A percentile compares a stretch with the other conserved stretches of the same genome.
These are phyloP conservation scores for Debaryomyces tyrocola DNA, from an alignment of 805 yeast genomes.

Conservation along the genomic window DNA sequence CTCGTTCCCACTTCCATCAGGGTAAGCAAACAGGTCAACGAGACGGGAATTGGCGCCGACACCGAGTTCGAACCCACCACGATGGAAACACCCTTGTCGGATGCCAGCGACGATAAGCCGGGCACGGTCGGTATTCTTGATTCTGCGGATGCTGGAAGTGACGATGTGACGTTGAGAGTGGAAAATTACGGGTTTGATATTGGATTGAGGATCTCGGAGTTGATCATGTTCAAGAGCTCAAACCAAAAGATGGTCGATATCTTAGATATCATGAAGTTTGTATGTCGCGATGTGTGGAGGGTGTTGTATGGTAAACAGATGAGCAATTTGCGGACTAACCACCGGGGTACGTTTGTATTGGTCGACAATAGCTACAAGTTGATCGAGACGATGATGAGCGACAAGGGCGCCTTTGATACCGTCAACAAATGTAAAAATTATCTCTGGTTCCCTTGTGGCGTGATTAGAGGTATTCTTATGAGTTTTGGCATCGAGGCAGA, in stretches of 20 bases:
- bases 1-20: slow-evolving; percentile 70
- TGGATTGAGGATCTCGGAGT: slow-evolving; percentile 58
- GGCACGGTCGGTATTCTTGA: slow-evolving; percentile 46
- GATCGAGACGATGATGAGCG: slow-evolving; percentile 50
- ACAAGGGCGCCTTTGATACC: slow-evolving; percentile 45
- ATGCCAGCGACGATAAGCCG: slow-evolving; percentile 32
- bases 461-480: slow-evolving; percentile 69
- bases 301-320: slow-evolving; percentile 78
- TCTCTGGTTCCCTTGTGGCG: slow-evolving; percentile 73
- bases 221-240: slow-evolving; percentile 40
- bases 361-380: slow-evolving; percentile 65
- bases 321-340: slow-evolving; percentile 90
- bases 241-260: slow-evolving; percentile 55
- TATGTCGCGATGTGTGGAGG: slow-evolving; percentile 92
- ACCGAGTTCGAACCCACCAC: slow-evolving; percentile 2
- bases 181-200: slow-evolving; percentile 71
- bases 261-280: slow-evolving; percentile 83
- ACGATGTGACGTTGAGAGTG: slow-evolving; percentile 57
- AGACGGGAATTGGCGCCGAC: slow-evolving; percentile 14
- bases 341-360: slow-evolving; percentile 78
- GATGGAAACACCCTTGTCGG: slow-evolving; percentile 23
- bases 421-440: slow-evolving; percentile 46
- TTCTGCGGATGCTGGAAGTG: slow-evolving; percentile 33
- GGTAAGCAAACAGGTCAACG: slow-evolving; percentile 50
- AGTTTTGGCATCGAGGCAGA: slow-evolving; percentile 67